Percentiles rank a stretch among this genome's conserved stretches.
Conservation (phyloP, 768 basidiomycete genomes). For the Kwoniella sp. region DNA sequence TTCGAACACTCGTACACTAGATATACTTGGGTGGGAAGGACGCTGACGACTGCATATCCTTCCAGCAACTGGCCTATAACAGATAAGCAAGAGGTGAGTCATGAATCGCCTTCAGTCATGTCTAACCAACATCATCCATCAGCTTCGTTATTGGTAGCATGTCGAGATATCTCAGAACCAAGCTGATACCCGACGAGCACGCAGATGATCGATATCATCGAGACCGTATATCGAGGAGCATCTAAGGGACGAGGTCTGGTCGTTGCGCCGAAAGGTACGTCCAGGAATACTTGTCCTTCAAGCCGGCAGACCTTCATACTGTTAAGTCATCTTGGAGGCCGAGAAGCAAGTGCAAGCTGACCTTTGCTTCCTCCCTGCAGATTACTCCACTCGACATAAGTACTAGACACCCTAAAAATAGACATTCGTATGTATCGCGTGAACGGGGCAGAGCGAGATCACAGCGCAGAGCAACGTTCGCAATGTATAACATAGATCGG, state of each 20-base stretch:
- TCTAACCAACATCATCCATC: neutral
- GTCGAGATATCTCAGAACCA: neutral
- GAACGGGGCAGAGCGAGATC: neutral
- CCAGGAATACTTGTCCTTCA: neutral
- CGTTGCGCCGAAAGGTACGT: constrained; percentile 87
- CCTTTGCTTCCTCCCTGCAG: constrained; percentile 54
- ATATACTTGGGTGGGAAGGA: neutral
- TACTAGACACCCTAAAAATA: neutral
- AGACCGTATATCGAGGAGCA: constrained; percentile 96
- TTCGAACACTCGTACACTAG: too few relatives aligned
- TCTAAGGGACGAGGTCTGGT: constrained; percentile 97
- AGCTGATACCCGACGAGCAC: neutral
- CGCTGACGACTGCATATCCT: constrained; percentile 12
- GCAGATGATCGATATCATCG: constrained; percentile 94
- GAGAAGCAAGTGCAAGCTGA: neutral
- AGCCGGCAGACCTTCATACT: neutral
- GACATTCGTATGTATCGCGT: neutral
- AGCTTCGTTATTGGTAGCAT: neutral
- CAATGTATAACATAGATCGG: too few relatives aligned
- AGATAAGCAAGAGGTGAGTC: constrained; percentile 89
- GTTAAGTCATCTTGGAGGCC: neutral
- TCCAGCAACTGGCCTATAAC: constrained; percentile 97
- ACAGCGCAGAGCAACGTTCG: too few relatives aligned
- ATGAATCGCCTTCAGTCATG: neutral
- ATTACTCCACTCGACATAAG: constrained; percentile 79